These are phyloP conservation scores for Trypanosoma lewisi DNA, from an alignment of 208 protist genomes.

Conservation along the genomic window DNA sequence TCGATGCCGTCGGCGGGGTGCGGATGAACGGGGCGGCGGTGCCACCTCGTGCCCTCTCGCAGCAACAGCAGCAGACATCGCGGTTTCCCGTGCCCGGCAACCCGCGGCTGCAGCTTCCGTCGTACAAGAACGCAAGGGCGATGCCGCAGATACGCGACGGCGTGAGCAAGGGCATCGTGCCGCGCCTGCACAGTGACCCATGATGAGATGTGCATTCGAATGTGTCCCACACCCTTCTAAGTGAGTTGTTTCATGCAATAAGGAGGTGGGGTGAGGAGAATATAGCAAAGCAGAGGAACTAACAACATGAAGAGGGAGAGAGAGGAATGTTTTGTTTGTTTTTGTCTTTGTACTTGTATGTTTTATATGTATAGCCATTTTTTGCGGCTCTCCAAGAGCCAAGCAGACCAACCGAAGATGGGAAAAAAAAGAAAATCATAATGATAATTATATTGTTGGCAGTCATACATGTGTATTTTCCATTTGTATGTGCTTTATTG, in stretches of 20 bases:
- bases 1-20: conserved; percentile 22
- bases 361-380: too few relatives aligned
- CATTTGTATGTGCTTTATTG: too few relatives aligned
- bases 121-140: conserved; percentile 19
- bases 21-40: conserved; percentile 9
- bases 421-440: too few relatives aligned
- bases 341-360: conserved; percentile 1
- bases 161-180: conserved; percentile 2
- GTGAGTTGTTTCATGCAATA: too few relatives aligned
- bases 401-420: too few relatives aligned
- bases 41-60: neutral
- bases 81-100: conserved; percentile 12
- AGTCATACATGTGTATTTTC: too few relatives aligned
- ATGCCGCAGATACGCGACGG: conserved; percentile 6
- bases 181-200: conserved; percentile 9
- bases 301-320: neutral
- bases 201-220: conserved; percentile 5
- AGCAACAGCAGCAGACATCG: conserved; percentile 6
- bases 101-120: conserved; percentile 19
- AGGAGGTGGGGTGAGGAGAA: too few relatives aligned
- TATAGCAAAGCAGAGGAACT: too few relatives aligned
- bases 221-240: too few relatives aligned
- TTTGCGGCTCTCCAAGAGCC: too few relatives aligned
- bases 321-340: neutral
- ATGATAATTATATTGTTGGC: too few relatives aligned